Evolutionary conservation across 176 grass and related monocot genomes (phyloP).

Genomic region (maize (Zea mays)): DNA sequence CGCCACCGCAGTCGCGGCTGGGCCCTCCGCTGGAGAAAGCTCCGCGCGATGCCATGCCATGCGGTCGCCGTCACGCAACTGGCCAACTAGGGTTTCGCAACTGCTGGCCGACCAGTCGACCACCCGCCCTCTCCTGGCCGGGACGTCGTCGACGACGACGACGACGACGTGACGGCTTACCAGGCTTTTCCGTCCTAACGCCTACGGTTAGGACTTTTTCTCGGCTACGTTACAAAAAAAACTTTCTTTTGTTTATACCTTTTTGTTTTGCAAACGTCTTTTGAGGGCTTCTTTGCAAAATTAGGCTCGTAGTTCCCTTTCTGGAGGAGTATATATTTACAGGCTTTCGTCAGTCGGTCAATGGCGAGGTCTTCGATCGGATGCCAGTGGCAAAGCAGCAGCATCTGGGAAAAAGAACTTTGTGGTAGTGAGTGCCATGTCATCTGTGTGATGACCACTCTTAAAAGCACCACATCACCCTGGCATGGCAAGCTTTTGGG

Average conservation of each 20-base stretch:
- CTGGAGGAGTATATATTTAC: background rate
- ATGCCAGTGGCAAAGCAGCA: slow-evolving; percentile 4
- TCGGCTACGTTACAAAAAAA: background rate
- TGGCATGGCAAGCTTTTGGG: slow-evolving; percentile 24
- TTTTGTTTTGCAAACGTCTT: background rate
- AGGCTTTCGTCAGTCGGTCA: background rate
- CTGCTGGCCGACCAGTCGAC: slow-evolving; percentile 18
- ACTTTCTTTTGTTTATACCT: background rate
- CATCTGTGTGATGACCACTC: slow-evolving; percentile 22
- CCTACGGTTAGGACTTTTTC: background rate
- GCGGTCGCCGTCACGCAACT: slow-evolving; percentile 34
- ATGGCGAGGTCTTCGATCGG: slow-evolving; percentile 26
- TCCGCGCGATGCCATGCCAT: background rate
- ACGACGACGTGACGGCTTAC: background rate
- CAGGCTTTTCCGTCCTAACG: background rate
- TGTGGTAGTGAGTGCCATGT: slow-evolving; percentile 4
- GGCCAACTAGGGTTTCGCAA: slow-evolving; percentile 25
- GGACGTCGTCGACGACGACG: background rate
- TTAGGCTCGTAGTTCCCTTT: background rate
- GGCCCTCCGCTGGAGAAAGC: slow-evolving; percentile 27
- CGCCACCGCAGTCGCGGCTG: slow-evolving; percentile 12
- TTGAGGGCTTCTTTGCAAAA: background rate
- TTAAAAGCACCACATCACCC: slow-evolving; percentile 31
- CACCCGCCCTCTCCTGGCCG: background rate
- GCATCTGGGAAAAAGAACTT: slow-evolving; percentile 17